Evolutionary conservation across 2,329 filamentous ascomycete species (phyloP).

Genomic region (Colletotrichum agaves): DNA sequence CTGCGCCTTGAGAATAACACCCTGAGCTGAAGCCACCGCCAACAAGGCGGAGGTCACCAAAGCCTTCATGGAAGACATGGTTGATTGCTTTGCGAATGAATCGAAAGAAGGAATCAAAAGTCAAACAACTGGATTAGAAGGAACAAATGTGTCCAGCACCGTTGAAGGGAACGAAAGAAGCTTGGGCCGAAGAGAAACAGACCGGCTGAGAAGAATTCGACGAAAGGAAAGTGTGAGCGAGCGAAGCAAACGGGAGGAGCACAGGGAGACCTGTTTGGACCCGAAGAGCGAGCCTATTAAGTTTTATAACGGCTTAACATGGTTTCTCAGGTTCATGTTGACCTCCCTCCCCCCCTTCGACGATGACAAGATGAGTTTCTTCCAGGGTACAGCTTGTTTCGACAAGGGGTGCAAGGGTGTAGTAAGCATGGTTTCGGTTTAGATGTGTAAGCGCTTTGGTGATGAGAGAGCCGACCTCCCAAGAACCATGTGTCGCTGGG

Average conservation of each 20-base stretch:
- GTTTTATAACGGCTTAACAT: conserved; percentile 27
- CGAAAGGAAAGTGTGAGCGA: conserved; percentile 20
- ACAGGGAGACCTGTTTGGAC: conserved; percentile 15
- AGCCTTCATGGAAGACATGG: conserved; percentile 48
- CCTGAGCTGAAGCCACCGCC: conserved; percentile 54
- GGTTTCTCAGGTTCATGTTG: background rate
- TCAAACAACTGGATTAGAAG: conserved; percentile 8
- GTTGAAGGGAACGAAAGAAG: conserved; percentile 18
- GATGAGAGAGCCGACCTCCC: background rate
- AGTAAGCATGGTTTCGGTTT: conserved; percentile 9
- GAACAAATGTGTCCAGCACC: conserved; percentile 35
- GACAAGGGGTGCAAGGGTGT: conserved; percentile 7
- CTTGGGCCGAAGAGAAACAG: conserved; percentile 2
- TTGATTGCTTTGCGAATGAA: conserved; percentile 39
- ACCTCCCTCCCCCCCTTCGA: background rate
- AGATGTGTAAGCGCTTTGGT: conserved; percentile 16
- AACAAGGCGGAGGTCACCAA: conserved; percentile 49
- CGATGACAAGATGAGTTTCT: conserved; percentile 18
- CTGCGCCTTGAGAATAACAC: conserved; percentile 59
- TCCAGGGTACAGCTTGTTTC: conserved; percentile 34
- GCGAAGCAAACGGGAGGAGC: conserved; percentile 24
- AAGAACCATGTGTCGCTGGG: background rate
- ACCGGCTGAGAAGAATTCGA: conserved; percentile 20
- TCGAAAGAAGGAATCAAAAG: conserved; percentile 40
- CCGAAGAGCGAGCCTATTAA: conserved; percentile 29